Percentiles rank a stretch among this genome's conserved stretches.
phyloP scores from a whole-genome alignment of 768 basidiomycete genomes.

The Austroboletus festivus region DNA sequence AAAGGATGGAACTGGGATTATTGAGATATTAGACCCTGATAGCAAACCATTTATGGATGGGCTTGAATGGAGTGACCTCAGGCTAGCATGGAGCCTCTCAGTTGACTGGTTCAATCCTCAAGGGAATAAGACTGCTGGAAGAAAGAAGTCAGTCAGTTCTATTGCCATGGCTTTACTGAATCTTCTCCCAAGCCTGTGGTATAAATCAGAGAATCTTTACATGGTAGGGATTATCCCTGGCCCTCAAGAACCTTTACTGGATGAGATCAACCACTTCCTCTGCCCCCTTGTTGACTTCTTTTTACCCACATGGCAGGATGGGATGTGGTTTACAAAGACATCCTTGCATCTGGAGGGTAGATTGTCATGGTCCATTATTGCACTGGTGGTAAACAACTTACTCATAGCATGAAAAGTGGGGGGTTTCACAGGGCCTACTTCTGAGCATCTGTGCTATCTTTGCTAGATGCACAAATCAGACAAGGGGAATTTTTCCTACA shows the following conservation, averaged over 20 bases:
- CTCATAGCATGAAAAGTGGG: too few relatives aligned
- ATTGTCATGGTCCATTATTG: conserved; percentile 26
- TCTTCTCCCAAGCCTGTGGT: conserved; percentile 15
- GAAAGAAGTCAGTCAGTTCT: conserved; percentile 6
- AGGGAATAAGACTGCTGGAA: too few relatives aligned
- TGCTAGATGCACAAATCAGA: too few relatives aligned
- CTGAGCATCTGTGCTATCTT: too few relatives aligned
- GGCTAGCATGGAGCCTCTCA: conserved; percentile 24
- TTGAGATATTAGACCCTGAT: too few relatives aligned
- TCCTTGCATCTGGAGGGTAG: conserved; percentile 20
- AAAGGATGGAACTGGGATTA: too few relatives aligned
- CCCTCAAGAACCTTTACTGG: conserved; percentile 36
- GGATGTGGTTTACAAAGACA: conserved; percentile 28
- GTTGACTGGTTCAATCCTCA: conserved; percentile 30
- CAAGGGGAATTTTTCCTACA: conserved; percentile 21
- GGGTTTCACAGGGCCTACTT: too few relatives aligned
- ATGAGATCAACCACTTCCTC: too few relatives aligned
- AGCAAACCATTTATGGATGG: too few relatives aligned
- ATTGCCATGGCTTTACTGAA: conserved; percentile 20
- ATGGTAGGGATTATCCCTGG: conserved; percentile 36
- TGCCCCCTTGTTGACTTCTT: conserved; percentile 36
- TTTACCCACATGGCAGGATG: conserved; percentile 27
- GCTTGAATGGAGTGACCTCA: conserved; percentile 4
- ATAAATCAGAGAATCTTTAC: conserved; percentile 35
- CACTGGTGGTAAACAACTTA: conserved; percentile 2